Conservation (phyloP, 1,139 yeast genomes). For the Suhomyces terraborum region DNA sequence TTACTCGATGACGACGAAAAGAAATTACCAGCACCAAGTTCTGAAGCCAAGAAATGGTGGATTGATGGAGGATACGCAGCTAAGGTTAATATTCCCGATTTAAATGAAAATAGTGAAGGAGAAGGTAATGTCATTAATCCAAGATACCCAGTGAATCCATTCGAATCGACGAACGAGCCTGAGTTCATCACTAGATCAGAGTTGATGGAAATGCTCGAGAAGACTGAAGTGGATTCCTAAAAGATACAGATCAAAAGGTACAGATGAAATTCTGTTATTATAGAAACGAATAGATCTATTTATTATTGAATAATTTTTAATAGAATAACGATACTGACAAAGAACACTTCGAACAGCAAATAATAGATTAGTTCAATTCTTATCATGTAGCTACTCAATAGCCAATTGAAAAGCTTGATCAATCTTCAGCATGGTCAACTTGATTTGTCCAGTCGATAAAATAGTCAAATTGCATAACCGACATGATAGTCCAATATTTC, state of each 20-base stretch:
- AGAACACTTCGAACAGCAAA: not conserved
- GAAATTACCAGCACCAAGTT: constrained; percentile 83
- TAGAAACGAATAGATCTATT: constrained; percentile 1
- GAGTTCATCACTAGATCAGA: constrained; percentile 35
- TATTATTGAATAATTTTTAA: not conserved
- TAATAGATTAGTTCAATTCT: not conserved
- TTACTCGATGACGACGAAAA: constrained; percentile 29
- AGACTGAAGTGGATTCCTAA: not conserved
- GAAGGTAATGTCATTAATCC: constrained; percentile 62
- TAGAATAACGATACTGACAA: not conserved
- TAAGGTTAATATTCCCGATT: constrained; percentile 55
- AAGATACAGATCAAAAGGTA: no score
- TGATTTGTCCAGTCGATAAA: no score
- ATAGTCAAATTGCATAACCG: no score
- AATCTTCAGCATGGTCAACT: no score
- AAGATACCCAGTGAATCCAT: constrained; percentile 68
- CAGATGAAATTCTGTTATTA: not conserved
- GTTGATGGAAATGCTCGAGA: constrained; percentile 18
- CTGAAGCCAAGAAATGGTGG: constrained; percentile 91
- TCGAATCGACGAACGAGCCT: constrained; percentile 40
- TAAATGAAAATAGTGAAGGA: constrained; percentile 36
- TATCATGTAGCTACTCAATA: no score
- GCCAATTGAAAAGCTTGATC: no score
- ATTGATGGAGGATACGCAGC: constrained; percentile 75
- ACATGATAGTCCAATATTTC: no score